Base-by-base conservation (phyloP, 768 basidiomycete species). In the Galerina marginata region DNA sequence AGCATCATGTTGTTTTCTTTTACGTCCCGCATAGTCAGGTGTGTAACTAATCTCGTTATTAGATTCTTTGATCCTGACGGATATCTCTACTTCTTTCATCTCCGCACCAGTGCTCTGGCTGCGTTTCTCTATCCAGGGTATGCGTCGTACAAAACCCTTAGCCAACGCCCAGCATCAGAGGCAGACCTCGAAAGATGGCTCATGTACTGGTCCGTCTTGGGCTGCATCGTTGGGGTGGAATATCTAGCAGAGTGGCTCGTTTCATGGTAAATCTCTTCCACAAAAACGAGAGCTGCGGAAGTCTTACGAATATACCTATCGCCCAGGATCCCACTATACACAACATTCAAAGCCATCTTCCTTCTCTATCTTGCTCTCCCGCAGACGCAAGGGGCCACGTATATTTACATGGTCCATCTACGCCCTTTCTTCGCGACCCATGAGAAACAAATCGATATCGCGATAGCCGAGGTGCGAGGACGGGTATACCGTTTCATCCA, bases 171-270 rank as follows among this genome's bases (percentile, higher is more conserved):
- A 16, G 91, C 92, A 1, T 89, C 89, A 0, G 92, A 93, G 67
- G 84, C 82, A 52, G 93, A 94, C 46, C 80, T 96, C 9, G 96
- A 97, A 72, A 81, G 94, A 75, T 97, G 96, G 95, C 82, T 98
- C 55, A 96, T 95, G 92, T 98, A 97, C 68, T 98, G 96, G 95
- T 88, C 88, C n/a, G 91, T 92, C 0, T 82, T 93, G 2, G 91
- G 92, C 2, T 91, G 89, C 69, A 86, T 95, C 67, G 83, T 95
- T 14, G 89, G 86, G 4, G 75, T 92, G 5, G 95, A 97, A 74
- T 91, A 90, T 68, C 79, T 92, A 26, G 89, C 89, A 9, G 94
- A 95, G 68, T 96, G 95, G 93, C 74, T 89, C 14, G 77, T 96
- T 33, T 92, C 88, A 61, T 95, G 95, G 95, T 93, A 66, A 67